Conservation (phyloP, 345 rosid genomes). For the Microthlaspi erraticum region DNA sequence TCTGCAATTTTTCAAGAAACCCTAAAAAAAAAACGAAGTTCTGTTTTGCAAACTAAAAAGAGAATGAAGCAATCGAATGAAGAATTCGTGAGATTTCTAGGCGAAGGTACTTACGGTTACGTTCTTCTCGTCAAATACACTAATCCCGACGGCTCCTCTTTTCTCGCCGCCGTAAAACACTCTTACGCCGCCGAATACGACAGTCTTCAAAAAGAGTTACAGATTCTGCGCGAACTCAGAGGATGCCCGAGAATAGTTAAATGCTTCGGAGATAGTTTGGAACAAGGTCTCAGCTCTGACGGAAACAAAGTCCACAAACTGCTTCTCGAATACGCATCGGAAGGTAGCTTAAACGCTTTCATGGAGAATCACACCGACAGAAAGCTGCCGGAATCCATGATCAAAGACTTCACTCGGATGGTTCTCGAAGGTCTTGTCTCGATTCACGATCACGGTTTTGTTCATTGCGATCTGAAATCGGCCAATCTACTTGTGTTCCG, state of each 20-base stretch:
- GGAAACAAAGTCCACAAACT: neutral
- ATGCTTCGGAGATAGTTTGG: neutral
- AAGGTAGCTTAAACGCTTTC: neutral
- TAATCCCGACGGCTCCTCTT: neutral
- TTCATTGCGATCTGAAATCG: neutral
- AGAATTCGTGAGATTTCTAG: neutral
- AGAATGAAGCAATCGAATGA: too few relatives aligned
- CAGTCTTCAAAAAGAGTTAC: neutral
- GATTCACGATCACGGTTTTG: neutral
- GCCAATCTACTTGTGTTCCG: conserved; percentile 10
- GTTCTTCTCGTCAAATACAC: neutral
- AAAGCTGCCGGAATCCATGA: neutral
- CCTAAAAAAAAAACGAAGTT: too few relatives aligned
- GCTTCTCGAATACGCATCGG: neutral
- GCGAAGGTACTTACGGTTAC: neutral
- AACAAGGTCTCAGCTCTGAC: neutral
- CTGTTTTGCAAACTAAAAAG: too few relatives aligned
- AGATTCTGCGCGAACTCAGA: neutral
- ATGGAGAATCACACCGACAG: neutral
- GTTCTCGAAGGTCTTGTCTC: neutral
- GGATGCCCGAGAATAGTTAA: neutral
- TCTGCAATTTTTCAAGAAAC: too few relatives aligned
- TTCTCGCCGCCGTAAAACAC: neutral
- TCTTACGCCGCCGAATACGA: neutral
- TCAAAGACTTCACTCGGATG: neutral